Base-by-base conservation (phyloP, 163 green algal genomes). In the Scenedesmus sp. region DNA sequence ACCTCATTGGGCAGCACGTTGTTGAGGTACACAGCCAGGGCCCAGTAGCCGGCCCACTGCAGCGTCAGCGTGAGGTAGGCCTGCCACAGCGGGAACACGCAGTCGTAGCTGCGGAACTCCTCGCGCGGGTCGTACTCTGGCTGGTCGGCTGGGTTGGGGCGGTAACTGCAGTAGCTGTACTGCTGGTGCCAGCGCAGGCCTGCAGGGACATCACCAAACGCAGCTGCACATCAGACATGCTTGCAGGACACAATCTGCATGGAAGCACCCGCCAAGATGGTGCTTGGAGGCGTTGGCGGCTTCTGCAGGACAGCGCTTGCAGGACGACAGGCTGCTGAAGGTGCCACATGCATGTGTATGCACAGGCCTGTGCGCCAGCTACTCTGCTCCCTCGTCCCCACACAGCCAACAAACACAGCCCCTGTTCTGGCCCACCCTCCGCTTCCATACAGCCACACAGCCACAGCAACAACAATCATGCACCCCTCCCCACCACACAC, bases 21-120 rank as follows among this genome's bases (percentile, higher is more conserved):
- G 95, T 99, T 96, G 16, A 99, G 94, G 95, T 99, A 99, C 5
- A 99, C 87, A 10, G 97, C 98, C n/a, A 99, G 88, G 7, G 97
- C 6, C n/a, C 97, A 94, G 94, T 98, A 99, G 23, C 94, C 93
- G 0, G 97, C 16, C 91, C 96, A 98, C 86, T 98, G 93, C 8
- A 95, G 86, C 5, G 96, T 56, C 70, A 99, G 92, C 34, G 97
- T 95, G 2, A 82, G 66, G 85, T 96, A 96, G 76, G 97, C 81
- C 85, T 93, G 34, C 13, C 88, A 91, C 34, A 98, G 57, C 1
- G 95, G 91, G 81, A 98, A 93, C 10, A 98, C 95, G 93, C 97
- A 99, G 5, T 96, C 81, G 90, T 96, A 97, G 94, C 96, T 88
- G 18, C 90, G 82, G 94, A 98, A 99, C 64, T 77, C 15, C 0